Evolutionary conservation across 352 stramenopile species (phyloP), one percentile per base, ranked within the genome.

Genomic region (Poterioochromonas sp.): DNA sequence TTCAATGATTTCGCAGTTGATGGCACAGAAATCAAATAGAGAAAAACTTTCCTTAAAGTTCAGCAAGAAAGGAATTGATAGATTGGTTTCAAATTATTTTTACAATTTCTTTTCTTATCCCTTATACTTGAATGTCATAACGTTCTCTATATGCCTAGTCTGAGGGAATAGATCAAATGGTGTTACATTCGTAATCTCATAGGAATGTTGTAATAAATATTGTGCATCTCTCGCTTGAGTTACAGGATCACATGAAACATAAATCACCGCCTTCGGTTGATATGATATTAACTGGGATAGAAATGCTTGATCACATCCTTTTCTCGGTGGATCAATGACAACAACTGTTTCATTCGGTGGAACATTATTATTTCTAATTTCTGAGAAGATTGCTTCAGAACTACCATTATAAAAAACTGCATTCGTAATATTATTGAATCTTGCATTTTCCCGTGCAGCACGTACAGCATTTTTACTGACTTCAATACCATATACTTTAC

Each of bases 81-180:
- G n/a, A n/a, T n/a, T n/a, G n/a, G n/a, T n/a, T n/a, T n/a, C n/a
- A n/a, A n/a, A n/a, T n/a, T n/a, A n/a, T n/a, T n/a, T n/a, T n/a
- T n/a, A n/a, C n/a, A n/a, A n/a, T n/a, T n/a, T n/a, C n/a, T 51
- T 51, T 62, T 8, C 26, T 62, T 29, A 62, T 34, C 8, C 12
- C 29, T 22, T 8, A 12, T 22, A 29, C 41, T 40, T 29, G 64
- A 94, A 93, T 12, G 90, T 84, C 65, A 90, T 87, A 8, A 93
- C 81, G 68, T 87, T 91, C 77, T 94, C 90, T 82, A 94, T 91
- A 79, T 94, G 90, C 54, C 89, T 84, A 11, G 90, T 94, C 83
- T 93, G 58, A 8, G 90, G 90, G 74, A 94, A 94, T 39, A 94
- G 81, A 84, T 94, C 90, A 81, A 93, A 92, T 0, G 90, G 90